phyloP scores from a whole-genome alignment of 1,139 yeast genomes.

The Zygoascus meyerae region DNA sequence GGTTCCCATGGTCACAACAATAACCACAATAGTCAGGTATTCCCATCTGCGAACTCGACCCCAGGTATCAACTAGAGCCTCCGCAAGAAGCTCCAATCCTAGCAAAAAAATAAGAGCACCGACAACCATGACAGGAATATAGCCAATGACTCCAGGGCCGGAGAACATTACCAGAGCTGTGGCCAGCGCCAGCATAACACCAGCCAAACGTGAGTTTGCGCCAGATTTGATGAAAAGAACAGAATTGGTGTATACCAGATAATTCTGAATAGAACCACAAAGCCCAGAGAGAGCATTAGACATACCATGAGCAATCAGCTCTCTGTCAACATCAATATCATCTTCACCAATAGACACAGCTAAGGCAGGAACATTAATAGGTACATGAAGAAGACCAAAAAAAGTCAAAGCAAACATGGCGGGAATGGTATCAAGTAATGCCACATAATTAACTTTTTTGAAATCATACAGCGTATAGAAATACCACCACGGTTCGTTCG shows the following conservation, averaged over 20 bases:
- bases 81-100: conserved; percentile 85
- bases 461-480: conserved; percentile 73
- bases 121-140: conserved; percentile 90
- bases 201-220: conserved; percentile 84
- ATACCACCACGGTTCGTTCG: conserved; percentile 79
- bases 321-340: conserved; percentile 79
- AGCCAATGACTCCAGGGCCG: conserved; percentile 92
- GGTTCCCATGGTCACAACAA: conserved; percentile 90
- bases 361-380: conserved; percentile 93
- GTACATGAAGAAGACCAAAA: conserved; percentile 92
- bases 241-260: conserved; percentile 89
- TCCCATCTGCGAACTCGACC: conserved; percentile 73
- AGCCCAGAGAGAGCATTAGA: conserved; percentile 85
- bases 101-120: conserved; percentile 84
- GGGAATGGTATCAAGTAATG: conserved; percentile 67
- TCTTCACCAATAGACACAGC: conserved; percentile 86
- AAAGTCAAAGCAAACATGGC: conserved; percentile 94
- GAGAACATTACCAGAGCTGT: conserved; percentile 75
- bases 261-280: conserved; percentile 85
- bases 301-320: conserved; percentile 89
- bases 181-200: conserved; percentile 75
- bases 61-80: conserved; percentile 78
- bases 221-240: conserved; percentile 90
- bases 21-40: conserved; percentile 73
- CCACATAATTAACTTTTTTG: conserved; percentile 63